Conservation (phyloP, 176 grass and related monocot genomes). For the Musa troglodytarum region DNA sequence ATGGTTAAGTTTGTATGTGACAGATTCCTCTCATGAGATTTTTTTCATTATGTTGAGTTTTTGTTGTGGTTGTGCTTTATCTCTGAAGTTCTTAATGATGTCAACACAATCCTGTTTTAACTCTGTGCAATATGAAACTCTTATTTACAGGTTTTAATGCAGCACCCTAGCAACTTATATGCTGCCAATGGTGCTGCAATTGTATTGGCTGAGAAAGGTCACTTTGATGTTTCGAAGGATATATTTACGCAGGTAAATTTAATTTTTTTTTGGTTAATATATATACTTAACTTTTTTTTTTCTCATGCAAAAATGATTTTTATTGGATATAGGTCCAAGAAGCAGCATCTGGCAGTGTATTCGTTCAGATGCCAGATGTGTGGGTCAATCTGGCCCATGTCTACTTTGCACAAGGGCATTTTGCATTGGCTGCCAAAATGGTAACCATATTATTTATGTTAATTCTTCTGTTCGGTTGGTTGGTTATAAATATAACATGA, state of each 20-base stretch:
- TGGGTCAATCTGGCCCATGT: constrained; percentile 95
- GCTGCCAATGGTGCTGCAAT: constrained; percentile 94
- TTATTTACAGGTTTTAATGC: constrained; percentile 57
- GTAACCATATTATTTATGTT: constrained; percentile 18
- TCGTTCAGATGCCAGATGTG: constrained; percentile 94
- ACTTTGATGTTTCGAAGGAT: constrained; percentile 90
- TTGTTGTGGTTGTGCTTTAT: neutral
- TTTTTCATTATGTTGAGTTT: neutral
- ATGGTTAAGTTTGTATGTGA: neutral
- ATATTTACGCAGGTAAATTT: constrained; percentile 80
- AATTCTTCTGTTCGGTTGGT: neutral
- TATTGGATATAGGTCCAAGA: constrained; percentile 66
- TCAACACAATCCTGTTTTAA: neutral
- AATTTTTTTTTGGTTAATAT: neutral
- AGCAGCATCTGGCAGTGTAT: constrained; percentile 76
- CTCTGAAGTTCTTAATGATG: neutral
- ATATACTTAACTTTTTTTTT: neutral
- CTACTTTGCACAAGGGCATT: constrained; percentile 94
- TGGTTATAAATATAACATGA: constrained; percentile 16
- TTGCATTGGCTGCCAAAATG: constrained; percentile 87
- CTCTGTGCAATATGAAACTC: constrained; percentile 2
- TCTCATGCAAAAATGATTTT: neutral
- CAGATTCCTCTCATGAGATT: neutral
- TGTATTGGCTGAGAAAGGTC: constrained; percentile 81
- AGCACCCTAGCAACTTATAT: constrained; percentile 73